Conservation (phyloP, 2,329 filamentous ascomycete genomes). For the Geoglossum cookeanum region DNA sequence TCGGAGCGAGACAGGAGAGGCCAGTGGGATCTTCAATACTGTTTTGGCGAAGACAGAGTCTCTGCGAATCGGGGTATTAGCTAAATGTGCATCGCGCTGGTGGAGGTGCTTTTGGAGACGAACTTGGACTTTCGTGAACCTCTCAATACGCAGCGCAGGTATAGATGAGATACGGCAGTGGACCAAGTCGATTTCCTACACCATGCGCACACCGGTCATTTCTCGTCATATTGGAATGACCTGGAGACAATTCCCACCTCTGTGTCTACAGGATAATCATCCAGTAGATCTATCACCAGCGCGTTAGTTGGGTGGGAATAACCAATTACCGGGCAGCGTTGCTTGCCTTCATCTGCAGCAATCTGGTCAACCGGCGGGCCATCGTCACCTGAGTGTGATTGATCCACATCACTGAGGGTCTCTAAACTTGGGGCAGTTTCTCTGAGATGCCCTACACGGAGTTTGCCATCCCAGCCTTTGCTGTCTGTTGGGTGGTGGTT, state of each 20-base stretch:
- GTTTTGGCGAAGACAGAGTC: constrained; percentile 86
- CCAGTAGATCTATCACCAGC: constrained; percentile 31
- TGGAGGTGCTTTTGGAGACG: background rate
- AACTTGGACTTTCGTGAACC: constrained; percentile 56
- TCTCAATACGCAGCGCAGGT: constrained; percentile 56
- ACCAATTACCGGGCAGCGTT: background rate
- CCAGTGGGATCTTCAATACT: constrained; percentile 64
- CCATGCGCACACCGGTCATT: background rate
- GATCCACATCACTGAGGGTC: constrained; percentile 17
- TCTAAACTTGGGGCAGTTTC: constrained; percentile 67
- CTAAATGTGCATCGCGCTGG: background rate
- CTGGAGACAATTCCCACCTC: constrained; percentile 23
- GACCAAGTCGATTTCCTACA: constrained; percentile 75
- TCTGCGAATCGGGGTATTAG: constrained; percentile 19
- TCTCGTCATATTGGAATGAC: background rate
- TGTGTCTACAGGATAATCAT: constrained; percentile 34
- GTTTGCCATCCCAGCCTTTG: constrained; percentile 65
- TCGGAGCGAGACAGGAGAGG: constrained; percentile 43
- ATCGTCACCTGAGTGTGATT: constrained; percentile 44
- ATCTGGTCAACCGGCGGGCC: constrained; percentile 54
- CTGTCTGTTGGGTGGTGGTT: constrained; percentile 12
- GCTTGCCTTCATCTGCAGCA: constrained; percentile 57
- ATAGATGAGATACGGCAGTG: constrained; percentile 72
- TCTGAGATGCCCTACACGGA: constrained; percentile 59
- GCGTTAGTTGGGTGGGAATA: background rate